Evolutionary conservation across 2,329 filamentous ascomycete genomes (phyloP).

Genomic region (Pseudocercospora fijiensis): DNA sequence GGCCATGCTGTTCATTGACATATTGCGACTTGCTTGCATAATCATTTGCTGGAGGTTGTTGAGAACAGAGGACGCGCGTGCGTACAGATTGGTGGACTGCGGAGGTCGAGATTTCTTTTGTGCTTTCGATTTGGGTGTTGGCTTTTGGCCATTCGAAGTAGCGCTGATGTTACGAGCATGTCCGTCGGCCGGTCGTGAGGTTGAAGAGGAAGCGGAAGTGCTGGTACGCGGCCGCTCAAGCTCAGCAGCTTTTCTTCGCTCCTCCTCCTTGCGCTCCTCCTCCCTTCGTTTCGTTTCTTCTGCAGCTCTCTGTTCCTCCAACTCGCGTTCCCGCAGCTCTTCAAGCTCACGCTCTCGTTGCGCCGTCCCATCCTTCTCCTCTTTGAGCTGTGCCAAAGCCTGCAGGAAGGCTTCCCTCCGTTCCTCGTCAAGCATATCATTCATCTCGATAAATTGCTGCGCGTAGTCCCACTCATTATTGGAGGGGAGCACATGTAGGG

Average conservation of each 20-base stretch:
- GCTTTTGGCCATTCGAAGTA: conserved; percentile 11
- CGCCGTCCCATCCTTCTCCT: conserved; percentile 76
- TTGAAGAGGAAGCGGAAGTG: conserved; percentile 9
- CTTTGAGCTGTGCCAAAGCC: conserved; percentile 77
- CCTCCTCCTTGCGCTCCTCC: conserved; percentile 37
- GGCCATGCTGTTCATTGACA: conserved; percentile 55
- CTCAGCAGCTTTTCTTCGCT: conserved; percentile 35
- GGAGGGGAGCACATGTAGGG: conserved; percentile 85
- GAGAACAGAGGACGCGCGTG: conserved; percentile 39
- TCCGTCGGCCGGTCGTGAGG: conserved; percentile 11
- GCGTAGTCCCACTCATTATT: conserved; percentile 98
- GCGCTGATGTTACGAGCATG: conserved; percentile 9
- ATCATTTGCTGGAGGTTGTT: conserved; percentile 47
- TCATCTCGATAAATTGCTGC: conserved; percentile 82
- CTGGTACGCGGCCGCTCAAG: conserved; percentile 26
- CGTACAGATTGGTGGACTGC: conserved; percentile 27
- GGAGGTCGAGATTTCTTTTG: conserved; percentile 25
- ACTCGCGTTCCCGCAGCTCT: conserved; percentile 54
- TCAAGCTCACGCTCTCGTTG: conserved; percentile 61
- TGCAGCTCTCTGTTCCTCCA: conserved; percentile 40
- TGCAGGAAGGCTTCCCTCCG: conserved; percentile 83
- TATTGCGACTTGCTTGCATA: conserved; percentile 46
- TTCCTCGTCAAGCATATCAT: conserved; percentile 87
- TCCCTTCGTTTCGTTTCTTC: conserved; percentile 29
- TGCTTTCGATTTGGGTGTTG: conserved; percentile 16